Base-by-base conservation (phyloP, 1,139 yeast genomes). In the Yamadazyma kanchanaburiensis region DNA sequence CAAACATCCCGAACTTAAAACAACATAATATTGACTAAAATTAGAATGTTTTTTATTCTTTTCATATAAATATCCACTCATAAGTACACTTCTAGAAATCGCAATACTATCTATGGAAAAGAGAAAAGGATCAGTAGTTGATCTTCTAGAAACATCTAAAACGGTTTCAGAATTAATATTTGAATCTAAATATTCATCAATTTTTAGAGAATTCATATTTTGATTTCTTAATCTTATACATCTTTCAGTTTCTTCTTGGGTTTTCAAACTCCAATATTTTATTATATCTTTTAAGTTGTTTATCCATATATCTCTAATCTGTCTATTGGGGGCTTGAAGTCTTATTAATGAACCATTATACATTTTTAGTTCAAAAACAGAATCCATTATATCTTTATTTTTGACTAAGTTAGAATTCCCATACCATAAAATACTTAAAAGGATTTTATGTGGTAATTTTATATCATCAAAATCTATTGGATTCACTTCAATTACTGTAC, bases 1-100 rank as follows among this genome's bases (percentile, higher is more conserved):
- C 23, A 88, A 45, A 38, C 68, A 76, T 0, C 94, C 91, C 2
- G 91, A 87, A 29, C 84, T 71, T 22, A 87, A 60, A 1, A 85
- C 68, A 10, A 76, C 87, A 51, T 62, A 81, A 46, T 63, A 74
- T 37, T 73, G 74, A 27, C 59, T 62, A 53, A 86, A 87, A 21
- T 76, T 65, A 1, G 86, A 57, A 49, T 83, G 89, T 48, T 78
- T 83, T 38, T 74, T 76, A 4, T 77, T 69, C 46, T 87, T 87
- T 41, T 77, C 78, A 48, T 71, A 86, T 23, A 88, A 52, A 23
- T 64, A 54, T 0, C 96, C 96, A 39, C 76, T 71, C 58, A 59
- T 58, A 15, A 79, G 58, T 9, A 87, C 59, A n/a, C 80, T 67
- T 13, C 77, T 69, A 17, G 78, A 67, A 57, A 81, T 64, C 0